These are phyloP conservation scores for Chaetoceros muelleri DNA, from an alignment of 108 stramenopile genomes.

Conservation along the genomic window DNA sequence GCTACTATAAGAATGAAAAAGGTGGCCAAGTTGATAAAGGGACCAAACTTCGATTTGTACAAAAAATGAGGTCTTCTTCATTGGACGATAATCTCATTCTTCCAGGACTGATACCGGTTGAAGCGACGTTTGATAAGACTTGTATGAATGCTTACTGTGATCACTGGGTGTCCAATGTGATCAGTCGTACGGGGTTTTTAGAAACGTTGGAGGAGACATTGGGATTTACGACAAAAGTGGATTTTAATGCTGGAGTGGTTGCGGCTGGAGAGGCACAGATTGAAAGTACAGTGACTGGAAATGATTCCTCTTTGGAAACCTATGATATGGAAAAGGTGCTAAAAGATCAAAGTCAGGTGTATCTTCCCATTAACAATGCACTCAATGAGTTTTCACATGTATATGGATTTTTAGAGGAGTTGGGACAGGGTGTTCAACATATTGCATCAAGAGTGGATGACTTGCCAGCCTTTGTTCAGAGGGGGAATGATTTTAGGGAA, in stretches of 20 bases:
- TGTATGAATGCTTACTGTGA: slow-evolving; percentile 67
- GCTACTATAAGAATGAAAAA: slow-evolving; percentile 54
- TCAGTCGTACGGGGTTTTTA: slow-evolving; percentile 62
- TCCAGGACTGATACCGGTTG: slow-evolving; percentile 48
- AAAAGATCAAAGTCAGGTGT: slow-evolving; percentile 77
- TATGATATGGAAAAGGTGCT: slow-evolving; percentile 35
- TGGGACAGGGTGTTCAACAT: slow-evolving; percentile 87
- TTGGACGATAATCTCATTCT: slow-evolving; percentile 14
- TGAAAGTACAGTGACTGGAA: slow-evolving; percentile 83
- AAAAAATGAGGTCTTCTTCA: slow-evolving; percentile 9
- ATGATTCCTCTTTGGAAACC: slow-evolving; percentile 29
- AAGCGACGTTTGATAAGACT: slow-evolving; percentile 46
- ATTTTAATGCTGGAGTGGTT: slow-evolving; percentile 88
- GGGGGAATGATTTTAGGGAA: slow-evolving; percentile 59
- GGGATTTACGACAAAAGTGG: slow-evolving; percentile 70
- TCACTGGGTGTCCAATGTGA: slow-evolving; percentile 68
- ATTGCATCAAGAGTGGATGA: slow-evolving; percentile 74
- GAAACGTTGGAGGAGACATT: slow-evolving; percentile 70
- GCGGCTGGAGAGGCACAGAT: slow-evolving; percentile 88
- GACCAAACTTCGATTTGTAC: slow-evolving; percentile 66
- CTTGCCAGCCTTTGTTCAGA: slow-evolving; percentile 65
- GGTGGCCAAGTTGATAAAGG: slow-evolving; percentile 40
- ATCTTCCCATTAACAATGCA: slow-evolving; percentile 87
- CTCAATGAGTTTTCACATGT: slow-evolving; percentile 76
- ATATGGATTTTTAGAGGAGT: slow-evolving; percentile 70